Conservation (phyloP, 225 moss, liverwort and hornwort genomes). For the Antitrichia curtipendula region DNA sequence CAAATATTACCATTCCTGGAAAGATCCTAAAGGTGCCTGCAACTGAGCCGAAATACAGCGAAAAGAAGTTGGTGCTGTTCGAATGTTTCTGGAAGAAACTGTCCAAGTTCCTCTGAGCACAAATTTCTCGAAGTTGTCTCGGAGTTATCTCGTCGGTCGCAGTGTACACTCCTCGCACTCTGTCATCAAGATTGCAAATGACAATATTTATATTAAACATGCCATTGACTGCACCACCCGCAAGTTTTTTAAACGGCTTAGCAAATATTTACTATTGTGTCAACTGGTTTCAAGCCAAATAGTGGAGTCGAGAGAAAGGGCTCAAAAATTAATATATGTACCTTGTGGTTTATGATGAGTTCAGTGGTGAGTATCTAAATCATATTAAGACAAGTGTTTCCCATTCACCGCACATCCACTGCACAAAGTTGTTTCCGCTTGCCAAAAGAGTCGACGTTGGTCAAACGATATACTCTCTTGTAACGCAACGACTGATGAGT, state of each 20-base stretch:
- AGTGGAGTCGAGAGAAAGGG: neutral
- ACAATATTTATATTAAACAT: neutral
- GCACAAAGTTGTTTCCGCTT: too few relatives aligned
- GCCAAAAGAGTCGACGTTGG: neutral
- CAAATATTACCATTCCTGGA: neutral
- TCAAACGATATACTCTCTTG: neutral
- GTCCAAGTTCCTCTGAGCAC: neutral
- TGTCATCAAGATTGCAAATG: neutral
- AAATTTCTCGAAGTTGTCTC: neutral
- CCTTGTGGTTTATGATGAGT: neutral
- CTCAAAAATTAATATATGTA: too few relatives aligned
- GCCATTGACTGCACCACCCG: neutral
- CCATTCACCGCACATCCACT: neutral
- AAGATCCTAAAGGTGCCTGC: neutral
- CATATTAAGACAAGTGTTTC: neutral
- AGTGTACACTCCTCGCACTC: neutral
- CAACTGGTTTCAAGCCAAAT: neutral
- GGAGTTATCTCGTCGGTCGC: rapidly evolving
- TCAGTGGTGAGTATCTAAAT: neutral
- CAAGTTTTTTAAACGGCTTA: neutral
- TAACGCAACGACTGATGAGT: neutral
- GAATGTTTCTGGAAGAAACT: neutral
- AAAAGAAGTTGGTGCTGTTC: neutral
- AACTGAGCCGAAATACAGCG: neutral
- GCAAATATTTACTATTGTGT: neutral